These are phyloP conservation scores for Pelomyxa schiedti DNA, from an alignment of 78 protist species.

Conservation along the genomic window DNA sequence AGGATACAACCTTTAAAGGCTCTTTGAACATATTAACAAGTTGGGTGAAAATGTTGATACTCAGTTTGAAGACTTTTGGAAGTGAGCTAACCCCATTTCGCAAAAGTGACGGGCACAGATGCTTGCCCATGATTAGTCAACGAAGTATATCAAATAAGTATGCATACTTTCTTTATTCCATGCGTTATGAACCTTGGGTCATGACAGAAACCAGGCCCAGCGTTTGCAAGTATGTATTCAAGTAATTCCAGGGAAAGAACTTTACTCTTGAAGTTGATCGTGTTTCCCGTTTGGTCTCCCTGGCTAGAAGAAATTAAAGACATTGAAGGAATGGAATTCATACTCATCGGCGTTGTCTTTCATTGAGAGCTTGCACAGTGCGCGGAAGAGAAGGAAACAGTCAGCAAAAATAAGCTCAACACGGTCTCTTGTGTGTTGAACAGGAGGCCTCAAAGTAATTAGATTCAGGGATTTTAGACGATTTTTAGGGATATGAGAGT, in stretches of 20 bases:
- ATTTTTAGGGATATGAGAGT: too few relatives aligned
- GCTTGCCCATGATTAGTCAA: too few relatives aligned
- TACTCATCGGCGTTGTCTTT: conserved; percentile 30
- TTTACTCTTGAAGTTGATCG: conserved; percentile 49
- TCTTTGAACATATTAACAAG: conserved; percentile 46
- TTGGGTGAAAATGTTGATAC: conserved; percentile 28
- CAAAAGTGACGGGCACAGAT: conserved; percentile 58
- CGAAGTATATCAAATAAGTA: conserved; percentile 44
- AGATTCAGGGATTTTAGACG: too few relatives aligned
- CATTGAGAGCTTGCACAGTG: conserved; percentile 41
- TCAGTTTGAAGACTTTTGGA: conserved; percentile 35
- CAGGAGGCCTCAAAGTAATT: too few relatives aligned
- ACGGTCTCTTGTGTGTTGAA: too few relatives aligned
- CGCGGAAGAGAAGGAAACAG: conserved; percentile 31
- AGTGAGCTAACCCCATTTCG: conserved; percentile 47
- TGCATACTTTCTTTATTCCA: conserved; percentile 29
- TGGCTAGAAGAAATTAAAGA: conserved; percentile 28
- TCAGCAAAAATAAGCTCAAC: neutral
- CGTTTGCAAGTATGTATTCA: conserved; percentile 31
- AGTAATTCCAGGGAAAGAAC: conserved; percentile 52
- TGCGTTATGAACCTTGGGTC: neutral
- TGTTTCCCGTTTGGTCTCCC: conserved; percentile 11
- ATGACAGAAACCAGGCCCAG: conserved; percentile 24
- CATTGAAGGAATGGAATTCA: conserved; percentile 38
- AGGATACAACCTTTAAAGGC: conserved; percentile 27